Evolutionary conservation across 2,329 filamentous ascomycete genomes (phyloP), one percentile per base, ranked within the genome.

Genomic region (Pestalotiopsis sp.): DNA sequence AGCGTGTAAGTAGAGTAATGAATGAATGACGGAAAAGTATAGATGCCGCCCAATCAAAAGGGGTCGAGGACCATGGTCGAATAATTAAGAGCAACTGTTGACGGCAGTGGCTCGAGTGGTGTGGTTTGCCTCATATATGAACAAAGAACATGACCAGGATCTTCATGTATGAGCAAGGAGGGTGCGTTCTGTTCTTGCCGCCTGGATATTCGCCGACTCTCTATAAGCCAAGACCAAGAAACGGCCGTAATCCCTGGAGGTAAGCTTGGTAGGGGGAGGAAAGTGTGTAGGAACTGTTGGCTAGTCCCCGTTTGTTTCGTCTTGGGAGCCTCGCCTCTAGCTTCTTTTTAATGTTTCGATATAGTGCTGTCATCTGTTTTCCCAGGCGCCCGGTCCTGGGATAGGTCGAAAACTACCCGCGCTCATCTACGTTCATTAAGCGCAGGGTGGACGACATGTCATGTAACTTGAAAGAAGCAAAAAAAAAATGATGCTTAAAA

Each of bases 51-150:
- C 56, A 58, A 35, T 61, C 65, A 56, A 66, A 55, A 60, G 35
- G 63, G 67, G 68, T 14, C 62, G 68, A 71, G 26, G 61, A 64
- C 48, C 44, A 52, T 52, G 44, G 17, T 66, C 38, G 26, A 67
- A 68, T 11, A 52, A 52, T 35, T n/a, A 52, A 52, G 44, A 52
- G 44, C 44, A 52, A 52, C 5, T 52, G 44, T 52, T 52, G 44
- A 20, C 44, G 44, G 44, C 44, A 52, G n/a, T n/a, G n/a, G n/a
- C n/a, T n/a, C n/a, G n/a, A n/a, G n/a, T n/a, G 17, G 44, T 52
- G 17, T 52, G 5, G 44, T 52, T 35, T 52, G 44, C 44, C 44
- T 52, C 44, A 52, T 52, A 52, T 52, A 52, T 52, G 44, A 22
- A 52, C 44, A 52, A 52, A 52, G 44, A 52, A 48, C 40, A 52